Base-by-base conservation (phyloP, 805 yeast species). In the Candida ulmi region DNA sequence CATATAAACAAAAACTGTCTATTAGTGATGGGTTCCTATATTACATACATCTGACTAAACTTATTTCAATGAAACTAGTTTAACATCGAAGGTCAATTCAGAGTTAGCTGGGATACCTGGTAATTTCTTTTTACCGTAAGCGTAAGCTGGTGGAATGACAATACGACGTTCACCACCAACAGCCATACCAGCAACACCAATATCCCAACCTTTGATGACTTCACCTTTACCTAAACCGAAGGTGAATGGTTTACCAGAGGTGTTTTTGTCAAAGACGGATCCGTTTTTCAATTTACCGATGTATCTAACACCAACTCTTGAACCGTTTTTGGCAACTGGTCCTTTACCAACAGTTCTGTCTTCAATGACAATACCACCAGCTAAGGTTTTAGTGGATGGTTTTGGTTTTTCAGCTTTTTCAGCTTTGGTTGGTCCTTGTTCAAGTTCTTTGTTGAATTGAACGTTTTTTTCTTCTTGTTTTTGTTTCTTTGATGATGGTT, bases 121-220 rank as follows among this genome's bases (percentile, higher is more conserved):
- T 49, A 93, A 75, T 49, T 85, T 78, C 71, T 85, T 83, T 58
- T 83, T 83, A 51, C 99, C 99, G 69, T 93, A 93, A 42, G 96
- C 99, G 80, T 86, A 85, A 58, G 90, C 78, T 39, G 99, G 83
- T 55, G 99, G 99, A 52, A 93, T 88, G 45, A 88, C 77, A 52
- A 93, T 88, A 72, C 98, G 82, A 77, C 99, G 90, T 76, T 93
- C 99, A 61, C 98, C 98, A 59, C 96, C 96, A 61, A 87, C 95
- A 42, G 95, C 80, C 97, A 93, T 90, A 63, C 98, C 98, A 43
- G 91, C 88, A 56, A 93, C 93, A 75, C 99, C 99, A 58, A 91
- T 76, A 63, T 93, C 99, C 87, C 96, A 93, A 50, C 98, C 99
- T 67, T 87, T 87, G 74, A 93, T 93, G 54, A 95, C 97, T 70